phyloP scores from a whole-genome alignment of 768 basidiomycete genomes.

The Tylopilus vinaceipallidus region DNA sequence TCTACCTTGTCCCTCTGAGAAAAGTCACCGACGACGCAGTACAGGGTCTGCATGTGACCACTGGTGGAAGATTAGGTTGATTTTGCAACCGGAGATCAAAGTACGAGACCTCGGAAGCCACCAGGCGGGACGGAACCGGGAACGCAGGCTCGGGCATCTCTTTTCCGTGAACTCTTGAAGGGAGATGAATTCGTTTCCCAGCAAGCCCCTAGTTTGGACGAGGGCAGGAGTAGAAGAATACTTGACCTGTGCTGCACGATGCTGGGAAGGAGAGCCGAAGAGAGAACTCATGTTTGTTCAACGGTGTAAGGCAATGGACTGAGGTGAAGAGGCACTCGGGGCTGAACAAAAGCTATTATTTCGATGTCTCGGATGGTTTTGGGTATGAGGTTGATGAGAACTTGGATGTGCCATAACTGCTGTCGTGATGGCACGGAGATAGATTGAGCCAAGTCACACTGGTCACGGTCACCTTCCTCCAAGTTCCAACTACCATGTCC shows the following conservation, averaged over 20 bases:
- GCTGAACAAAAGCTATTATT: background rate
- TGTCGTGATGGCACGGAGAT: background rate
- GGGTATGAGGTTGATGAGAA: background rate
- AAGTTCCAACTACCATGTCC: slow-evolving; percentile 24
- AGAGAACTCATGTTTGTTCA: slow-evolving; percentile 19
- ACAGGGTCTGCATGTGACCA: slow-evolving; percentile 34
- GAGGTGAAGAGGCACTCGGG: background rate
- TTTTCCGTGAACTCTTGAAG: slow-evolving; percentile 32
- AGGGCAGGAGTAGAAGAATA: slow-evolving; percentile 21
- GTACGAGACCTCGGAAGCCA: slow-evolving; percentile 32
- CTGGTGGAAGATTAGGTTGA: slow-evolving; percentile 21
- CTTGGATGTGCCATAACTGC: too few species aligned
- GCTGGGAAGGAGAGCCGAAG: slow-evolving; percentile 13
- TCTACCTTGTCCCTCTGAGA: slow-evolving; percentile 29
- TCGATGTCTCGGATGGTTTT: slow-evolving; percentile 7
- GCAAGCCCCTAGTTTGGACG: slow-evolving; percentile 14
- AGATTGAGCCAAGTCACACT: slow-evolving; percentile 9
- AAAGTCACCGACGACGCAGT: slow-evolving; percentile 31
- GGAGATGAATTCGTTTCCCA: slow-evolving; percentile 14
- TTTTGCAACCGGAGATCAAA: background rate
- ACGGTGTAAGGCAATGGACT: background rate
- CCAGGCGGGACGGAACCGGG: slow-evolving; percentile 31
- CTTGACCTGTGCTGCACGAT: slow-evolving; percentile 17
- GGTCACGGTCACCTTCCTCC: slow-evolving; percentile 18
- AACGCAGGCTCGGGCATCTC: slow-evolving; percentile 28